A percentile compares a stretch with the other conserved stretches of the same genome.
These are phyloP conservation scores for Magnolia sinica DNA, from an alignment of 164 flowering plant species.

Conservation along the genomic window DNA sequence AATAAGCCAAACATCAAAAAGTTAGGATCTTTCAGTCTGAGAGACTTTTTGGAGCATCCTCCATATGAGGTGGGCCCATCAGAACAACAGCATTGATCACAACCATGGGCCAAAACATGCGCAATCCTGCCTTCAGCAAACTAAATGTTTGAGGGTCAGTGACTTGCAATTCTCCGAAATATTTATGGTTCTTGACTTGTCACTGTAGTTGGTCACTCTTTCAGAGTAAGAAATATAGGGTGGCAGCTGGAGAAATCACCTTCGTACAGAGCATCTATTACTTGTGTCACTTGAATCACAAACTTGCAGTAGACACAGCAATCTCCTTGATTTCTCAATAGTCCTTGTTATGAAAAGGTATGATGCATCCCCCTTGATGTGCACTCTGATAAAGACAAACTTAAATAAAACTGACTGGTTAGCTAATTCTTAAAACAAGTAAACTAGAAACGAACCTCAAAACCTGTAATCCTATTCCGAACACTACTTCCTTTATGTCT, in stretches of 20 bases:
- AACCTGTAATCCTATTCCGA: constrained; percentile 66
- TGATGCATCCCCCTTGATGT: constrained; percentile 27
- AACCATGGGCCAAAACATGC: background rate
- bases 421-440: background rate
- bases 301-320: constrained; percentile 36
- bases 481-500: constrained; percentile 49
- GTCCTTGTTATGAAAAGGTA: constrained; percentile 53
- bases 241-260: constrained; percentile 28
- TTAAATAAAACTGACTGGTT: background rate
- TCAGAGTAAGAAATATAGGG: constrained; percentile 8
- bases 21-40: background rate
- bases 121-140: background rate
- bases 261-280: constrained; percentile 32
- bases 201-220: background rate
- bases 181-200: no score
- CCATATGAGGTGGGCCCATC: background rate
- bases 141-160: background rate
- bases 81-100: background rate
- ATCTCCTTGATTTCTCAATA: constrained; percentile 47
- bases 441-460: constrained; percentile 46
- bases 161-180: background rate
- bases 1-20: background rate
- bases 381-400: constrained; percentile 35
- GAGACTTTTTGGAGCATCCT: background rate
- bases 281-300: constrained; percentile 21